These are phyloP conservation scores for Russula dissimulans DNA, from an alignment of 768 basidiomycete genomes.

Conservation along the genomic window DNA sequence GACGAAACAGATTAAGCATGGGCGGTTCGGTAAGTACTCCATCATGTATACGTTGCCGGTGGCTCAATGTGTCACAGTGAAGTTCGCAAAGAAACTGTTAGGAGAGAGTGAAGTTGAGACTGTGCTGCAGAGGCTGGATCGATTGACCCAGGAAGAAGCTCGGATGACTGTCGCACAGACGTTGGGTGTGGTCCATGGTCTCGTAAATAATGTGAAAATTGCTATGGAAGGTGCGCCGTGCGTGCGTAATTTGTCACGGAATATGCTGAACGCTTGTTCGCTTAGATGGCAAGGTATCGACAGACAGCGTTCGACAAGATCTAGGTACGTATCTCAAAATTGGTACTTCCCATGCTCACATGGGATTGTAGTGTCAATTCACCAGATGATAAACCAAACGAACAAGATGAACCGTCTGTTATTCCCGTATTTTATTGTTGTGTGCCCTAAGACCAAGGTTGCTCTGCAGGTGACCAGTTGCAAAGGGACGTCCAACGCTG, in stretches of 20 bases:
- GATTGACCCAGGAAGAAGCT: constrained; percentile 1
- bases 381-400: neutral
- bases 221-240: neutral
- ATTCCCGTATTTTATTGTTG: no score
- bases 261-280: neutral
- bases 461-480: neutral
- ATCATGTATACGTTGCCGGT: no score
- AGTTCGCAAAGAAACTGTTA: constrained; percentile 1
- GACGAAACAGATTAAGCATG: neutral
- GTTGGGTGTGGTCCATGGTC: neutral
- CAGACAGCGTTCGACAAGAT: neutral
- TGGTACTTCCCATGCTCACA: neutral
- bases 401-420: neutral
- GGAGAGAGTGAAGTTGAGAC: neutral
- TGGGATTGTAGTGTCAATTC: neutral
- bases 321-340: neutral
- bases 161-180: neutral
- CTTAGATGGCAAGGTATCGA: neutral
- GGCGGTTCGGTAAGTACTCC: neutral
- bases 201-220: neutral
- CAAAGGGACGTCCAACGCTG: neutral
- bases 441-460: neutral
- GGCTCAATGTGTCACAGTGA: neutral
- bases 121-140: neutral
- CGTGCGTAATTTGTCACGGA: neutral